These are phyloP conservation scores for Mangifera indica DNA, from an alignment of 345 rosid genomes.

Conservation along the genomic window DNA sequence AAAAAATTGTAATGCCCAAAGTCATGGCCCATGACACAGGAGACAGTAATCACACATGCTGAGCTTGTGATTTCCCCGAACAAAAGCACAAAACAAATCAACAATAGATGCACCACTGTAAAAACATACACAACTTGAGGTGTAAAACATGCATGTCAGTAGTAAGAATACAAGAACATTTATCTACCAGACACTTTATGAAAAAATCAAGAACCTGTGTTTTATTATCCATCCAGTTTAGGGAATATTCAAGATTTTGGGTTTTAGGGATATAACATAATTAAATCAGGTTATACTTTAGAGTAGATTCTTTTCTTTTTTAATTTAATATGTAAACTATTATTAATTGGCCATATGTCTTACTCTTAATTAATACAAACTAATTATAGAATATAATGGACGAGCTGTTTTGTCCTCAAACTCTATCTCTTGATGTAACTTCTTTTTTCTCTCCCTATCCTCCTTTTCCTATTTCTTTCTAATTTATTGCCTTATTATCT, in stretches of 20 bases:
- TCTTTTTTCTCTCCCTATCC: too few species aligned
- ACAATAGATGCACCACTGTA: background rate
- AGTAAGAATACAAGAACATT: background rate
- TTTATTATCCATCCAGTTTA: too few species aligned
- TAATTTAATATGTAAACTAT: too few species aligned
- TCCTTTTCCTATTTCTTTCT: background rate
- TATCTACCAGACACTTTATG: background rate
- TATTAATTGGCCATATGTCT: too few species aligned
- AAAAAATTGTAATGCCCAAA: background rate
- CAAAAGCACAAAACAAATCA: background rate
- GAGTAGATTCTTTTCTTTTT: too few species aligned
- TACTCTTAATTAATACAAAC: background rate
- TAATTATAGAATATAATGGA: background rate
- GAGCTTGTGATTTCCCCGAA: slow-evolving; percentile 1
- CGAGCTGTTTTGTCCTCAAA: background rate
- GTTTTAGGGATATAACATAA: too few species aligned
- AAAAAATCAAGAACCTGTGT: too few species aligned
- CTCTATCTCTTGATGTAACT: background rate
- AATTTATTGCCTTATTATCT: background rate
- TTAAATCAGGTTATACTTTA: too few species aligned
- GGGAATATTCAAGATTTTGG: too few species aligned
- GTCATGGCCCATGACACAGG: background rate
- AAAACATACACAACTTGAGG: background rate
- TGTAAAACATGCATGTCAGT: background rate
- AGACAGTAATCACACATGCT: background rate